Percentiles rank a stretch among this genome's conserved stretches.
Evolutionary conservation across 129 eudicot genomes (phyloP).

Genomic region (Centaurea solstitialis): DNA sequence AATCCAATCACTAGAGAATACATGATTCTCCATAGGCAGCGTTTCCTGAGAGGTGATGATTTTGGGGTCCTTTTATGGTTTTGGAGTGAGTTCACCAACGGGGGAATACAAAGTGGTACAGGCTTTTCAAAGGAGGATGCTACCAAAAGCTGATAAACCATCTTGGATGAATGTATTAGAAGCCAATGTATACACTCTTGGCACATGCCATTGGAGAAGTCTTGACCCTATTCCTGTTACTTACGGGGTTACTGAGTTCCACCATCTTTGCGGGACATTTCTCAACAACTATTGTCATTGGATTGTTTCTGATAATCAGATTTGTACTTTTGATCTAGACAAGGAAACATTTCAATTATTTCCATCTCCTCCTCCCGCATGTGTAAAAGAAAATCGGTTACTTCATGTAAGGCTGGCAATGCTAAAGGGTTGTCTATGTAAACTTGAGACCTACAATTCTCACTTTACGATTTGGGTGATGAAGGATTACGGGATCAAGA

Average conservation of each 20-base stretch:
- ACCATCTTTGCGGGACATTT: not conserved
- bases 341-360: slow-evolving; percentile 9
- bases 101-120: not conserved
- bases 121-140: not conserved
- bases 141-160: not conserved
- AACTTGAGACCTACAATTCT: not conserved
- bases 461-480: not conserved
- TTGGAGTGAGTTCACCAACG: not conserved
- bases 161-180: not conserved
- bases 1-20: not conserved
- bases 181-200: slow-evolving; percentile 40
- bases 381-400: not conserved
- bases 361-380: not conserved
- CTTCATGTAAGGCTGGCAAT: not conserved
- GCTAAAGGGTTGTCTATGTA: not conserved
- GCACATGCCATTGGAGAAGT: slow-evolving; percentile 22
- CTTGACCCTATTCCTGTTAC: slow-evolving; percentile 6
- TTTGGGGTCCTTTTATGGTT: not conserved
- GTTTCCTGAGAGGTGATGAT: not conserved
- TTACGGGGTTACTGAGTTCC: not conserved
- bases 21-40: not conserved
- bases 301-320: not conserved
- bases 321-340: slow-evolving; percentile 41
- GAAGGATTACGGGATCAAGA: not conserved
- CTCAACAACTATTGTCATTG: slow-evolving; percentile 40